Conservation (phyloP, 2,329 filamentous ascomycete species). For the Teratosphaeria zuluensis region DNA sequence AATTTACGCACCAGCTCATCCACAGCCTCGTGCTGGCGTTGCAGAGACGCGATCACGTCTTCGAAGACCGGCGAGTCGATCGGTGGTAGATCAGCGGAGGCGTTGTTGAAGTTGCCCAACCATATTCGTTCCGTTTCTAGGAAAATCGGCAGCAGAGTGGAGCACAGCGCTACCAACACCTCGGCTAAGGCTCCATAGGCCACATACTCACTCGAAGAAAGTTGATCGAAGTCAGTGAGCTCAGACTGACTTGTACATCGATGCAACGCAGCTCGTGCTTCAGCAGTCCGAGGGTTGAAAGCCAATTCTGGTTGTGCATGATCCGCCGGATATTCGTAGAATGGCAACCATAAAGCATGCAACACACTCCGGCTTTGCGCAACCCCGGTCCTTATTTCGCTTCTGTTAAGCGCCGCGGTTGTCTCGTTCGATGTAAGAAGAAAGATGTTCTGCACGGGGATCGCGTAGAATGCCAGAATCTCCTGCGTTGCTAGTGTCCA, state of each 20-base stretch:
- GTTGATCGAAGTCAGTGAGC: conserved; percentile 22
- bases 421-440: background rate
- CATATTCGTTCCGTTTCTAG: conserved; percentile 35
- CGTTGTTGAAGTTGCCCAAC: conserved; percentile 23
- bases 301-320: conserved; percentile 9
- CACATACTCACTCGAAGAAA: conserved; percentile 26
- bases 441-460: conserved; percentile 24
- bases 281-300: conserved; percentile 26
- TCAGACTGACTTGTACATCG: conserved; percentile 36
- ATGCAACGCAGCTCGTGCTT: conserved; percentile 31
- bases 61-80: background rate
- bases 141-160: conserved; percentile 32
- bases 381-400: conserved; percentile 8
- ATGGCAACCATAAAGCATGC: conserved; percentile 37
- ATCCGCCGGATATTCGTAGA: conserved; percentile 36
- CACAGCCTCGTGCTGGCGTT: conserved; percentile 25
- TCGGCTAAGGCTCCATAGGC: conserved; percentile 34
- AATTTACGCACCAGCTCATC: conserved; percentile 27
- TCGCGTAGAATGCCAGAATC: conserved; percentile 33
- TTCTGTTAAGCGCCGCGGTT: background rate
- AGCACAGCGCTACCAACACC: conserved; percentile 33
- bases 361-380: conserved; percentile 25
- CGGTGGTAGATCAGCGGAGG: background rate
- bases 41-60: background rate
- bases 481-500: conserved; percentile 35